Evolutionary conservation across 768 basidiomycete species (phyloP), one percentile per base, ranked within the genome.

Genomic region (Cyclocybe cylindracea): DNA sequence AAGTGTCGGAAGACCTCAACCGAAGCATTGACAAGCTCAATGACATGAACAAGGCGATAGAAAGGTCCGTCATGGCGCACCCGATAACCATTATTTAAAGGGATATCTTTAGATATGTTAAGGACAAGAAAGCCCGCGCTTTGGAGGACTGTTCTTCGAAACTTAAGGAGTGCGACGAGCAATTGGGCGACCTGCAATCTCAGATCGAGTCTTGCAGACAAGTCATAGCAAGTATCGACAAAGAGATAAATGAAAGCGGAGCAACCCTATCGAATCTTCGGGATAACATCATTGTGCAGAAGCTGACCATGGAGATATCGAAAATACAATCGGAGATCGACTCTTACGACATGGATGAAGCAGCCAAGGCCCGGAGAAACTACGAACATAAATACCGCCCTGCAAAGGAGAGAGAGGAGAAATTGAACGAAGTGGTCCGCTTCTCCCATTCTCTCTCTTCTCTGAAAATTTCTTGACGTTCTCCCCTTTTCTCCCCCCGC

Each of bases 201-300:
- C 61, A 67, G 45, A 71, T 82, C 16, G 76, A 78, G 56, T 59
- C 54, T 18, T 64, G 63, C 37, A 71, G 79, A 46, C 67, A 67
- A 45, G 63, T 59, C 31, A 79, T 92, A 29, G 73, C 76, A 10
- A 74, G 69, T 16, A 79, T 94, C 11, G 86, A 91, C 61, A 86
- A 84, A 63, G 89, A 94, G 62, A 85, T 94, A 64, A 85, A 84
- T 64, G 85, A 88, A 58, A 80, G 87, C 55, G 86, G 84, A 44
- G 83, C 87, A 35, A 78, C 78, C 9, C 65, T 86, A 42, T 80
- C 86, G 19, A 89, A 86, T 66, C 68, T 92, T 48, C 82, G 88
- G 54, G 90, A 94, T 65, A 99, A 98, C 66, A 72, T 93, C 40
- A 83, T 89, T 4, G 83, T 91, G 48, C 78, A 92, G 51, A 80